These are phyloP conservation scores for Nakazawaea wickerhamii DNA, from an alignment of 805 yeast genomes.

Conservation along the genomic window DNA sequence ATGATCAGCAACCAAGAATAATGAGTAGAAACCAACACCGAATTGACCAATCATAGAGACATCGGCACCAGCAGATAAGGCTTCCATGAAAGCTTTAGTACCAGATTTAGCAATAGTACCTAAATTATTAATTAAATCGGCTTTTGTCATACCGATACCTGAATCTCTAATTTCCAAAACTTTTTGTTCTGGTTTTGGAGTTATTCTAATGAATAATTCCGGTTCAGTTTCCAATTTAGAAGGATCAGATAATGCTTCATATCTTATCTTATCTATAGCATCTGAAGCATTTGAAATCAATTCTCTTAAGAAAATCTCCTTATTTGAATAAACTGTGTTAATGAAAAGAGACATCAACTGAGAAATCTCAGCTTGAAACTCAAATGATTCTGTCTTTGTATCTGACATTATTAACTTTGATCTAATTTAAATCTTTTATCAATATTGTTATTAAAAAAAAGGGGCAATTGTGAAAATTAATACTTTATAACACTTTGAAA, in stretches of 20 bases:
- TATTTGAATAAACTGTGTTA: slow-evolving; percentile 99
- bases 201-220: slow-evolving; percentile 93
- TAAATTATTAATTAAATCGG: slow-evolving; percentile 96
- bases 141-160: slow-evolving; percentile 99
- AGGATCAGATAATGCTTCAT: slow-evolving; percentile 92
- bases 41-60: slow-evolving; percentile 99
- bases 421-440: too few relatives aligned
- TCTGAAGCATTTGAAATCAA: slow-evolving; percentile 98
- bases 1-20: slow-evolving; percentile 97
- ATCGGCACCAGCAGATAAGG: slow-evolving; percentile 98
- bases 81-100: slow-evolving; percentile 99
- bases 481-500: not conserved
- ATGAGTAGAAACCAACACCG: slow-evolving; percentile 99
- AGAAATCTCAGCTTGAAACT: slow-evolving; percentile 99
- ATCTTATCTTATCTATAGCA: slow-evolving; percentile 98
- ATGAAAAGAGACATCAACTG: slow-evolving; percentile 99
- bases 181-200: slow-evolving; percentile 93
- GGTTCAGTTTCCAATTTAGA: slow-evolving; percentile 91
- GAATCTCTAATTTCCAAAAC: slow-evolving; percentile 96
- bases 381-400: slow-evolving; percentile 68
- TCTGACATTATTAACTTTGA: slow-evolving; percentile 8
- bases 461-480: too few relatives aligned
- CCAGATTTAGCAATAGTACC: slow-evolving; percentile 99
- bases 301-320: slow-evolving; percentile 98
- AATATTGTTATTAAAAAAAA: too few relatives aligned